These are phyloP conservation scores for Cavenderia fasciculata DNA, from an alignment of 78 protist genomes.

Conservation along the genomic window DNA sequence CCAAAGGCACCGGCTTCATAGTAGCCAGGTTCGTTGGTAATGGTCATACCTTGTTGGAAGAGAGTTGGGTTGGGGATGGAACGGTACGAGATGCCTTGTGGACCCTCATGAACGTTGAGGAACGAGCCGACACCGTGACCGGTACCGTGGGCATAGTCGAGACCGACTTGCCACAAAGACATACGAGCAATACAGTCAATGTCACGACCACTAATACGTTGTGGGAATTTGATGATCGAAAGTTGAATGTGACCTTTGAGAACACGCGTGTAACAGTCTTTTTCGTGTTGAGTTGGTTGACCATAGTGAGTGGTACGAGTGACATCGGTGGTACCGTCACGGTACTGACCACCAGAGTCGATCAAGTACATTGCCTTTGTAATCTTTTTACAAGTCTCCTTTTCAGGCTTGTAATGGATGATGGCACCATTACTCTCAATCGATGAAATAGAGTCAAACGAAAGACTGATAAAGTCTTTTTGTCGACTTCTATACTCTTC, in stretches of 20 bases:
- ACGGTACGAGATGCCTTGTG: constrained; percentile 63
- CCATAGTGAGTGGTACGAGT: constrained; percentile 95
- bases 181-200: constrained; percentile 86
- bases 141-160: constrained; percentile 96
- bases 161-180: constrained; percentile 88
- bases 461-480: constrained; percentile 58
- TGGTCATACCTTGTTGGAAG: constrained; percentile 76
- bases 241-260: constrained; percentile 92
- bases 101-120: constrained; percentile 97
- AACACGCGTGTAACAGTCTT: constrained; percentile 89
- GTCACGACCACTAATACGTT: constrained; percentile 15
- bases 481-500: constrained; percentile 72
- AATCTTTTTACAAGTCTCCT: constrained; percentile 30
- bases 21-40: constrained; percentile 94
- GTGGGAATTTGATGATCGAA: constrained; percentile 86
- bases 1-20: constrained; percentile 93
- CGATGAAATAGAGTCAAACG: constrained; percentile 84
- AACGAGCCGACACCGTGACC: constrained; percentile 98
- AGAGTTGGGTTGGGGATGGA: neutral
- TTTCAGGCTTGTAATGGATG: constrained; percentile 90
- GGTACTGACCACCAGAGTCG: constrained; percentile 96
- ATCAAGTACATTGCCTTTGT: constrained; percentile 69
- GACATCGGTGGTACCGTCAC: constrained; percentile 97
- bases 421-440: constrained; percentile 93
- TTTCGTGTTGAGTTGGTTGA: constrained; percentile 81